Evolutionary conservation across 441 rosid species (phyloP), one percentile per base, ranked within the genome.

Genomic region (Erodium moschatum): DNA sequence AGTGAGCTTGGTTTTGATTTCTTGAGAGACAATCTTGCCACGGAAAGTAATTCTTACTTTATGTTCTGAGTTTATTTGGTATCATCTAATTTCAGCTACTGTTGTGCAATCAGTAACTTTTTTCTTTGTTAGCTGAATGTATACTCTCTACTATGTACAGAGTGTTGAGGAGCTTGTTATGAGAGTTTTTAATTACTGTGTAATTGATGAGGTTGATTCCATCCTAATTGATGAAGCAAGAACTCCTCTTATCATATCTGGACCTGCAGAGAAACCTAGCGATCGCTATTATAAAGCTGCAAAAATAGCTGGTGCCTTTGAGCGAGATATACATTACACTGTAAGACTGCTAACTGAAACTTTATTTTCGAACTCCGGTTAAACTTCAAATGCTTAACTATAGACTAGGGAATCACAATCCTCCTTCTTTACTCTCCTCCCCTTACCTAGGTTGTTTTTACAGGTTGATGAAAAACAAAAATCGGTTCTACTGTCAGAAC

Each of bases 141-240:
- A 71, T 75, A 67, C 62, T 18, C 62, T 79, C 56, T 74, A 67
- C 65, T 61, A 64, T 48, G 33, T 80, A 56, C 97, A 90, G 98
- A 90, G 84, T 81, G 91, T 85, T 68, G 98, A 89, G 71, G 98
- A 90, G 84, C 98, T 93, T 56, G 98, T 90, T 79, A 70, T 93
- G 78, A 87, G 98, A 83, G 84, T 82, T 70, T 93, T 93, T 82
- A 89, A 86, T 80, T 93, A 83, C 80, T 90, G 94, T 82, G 75
- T 93, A 31, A 93, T 90, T 71, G 98, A 93, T 68, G 98, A 93
- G 86, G 97, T 93, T 69, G 98, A 93, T 81, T 93, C 98, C 74
- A 93, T 93, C 80, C 97, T 93, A 71, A 87, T 89, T 77, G 97
- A 93, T 82, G 98, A 93, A 82, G 98, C 98, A 81, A 87, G 98